A percentile compares a stretch with the other conserved stretches of the same genome.
Conservation (phyloP, 1,284 basidiomycete genomes). For the Kwoniella shivajii region DNA sequence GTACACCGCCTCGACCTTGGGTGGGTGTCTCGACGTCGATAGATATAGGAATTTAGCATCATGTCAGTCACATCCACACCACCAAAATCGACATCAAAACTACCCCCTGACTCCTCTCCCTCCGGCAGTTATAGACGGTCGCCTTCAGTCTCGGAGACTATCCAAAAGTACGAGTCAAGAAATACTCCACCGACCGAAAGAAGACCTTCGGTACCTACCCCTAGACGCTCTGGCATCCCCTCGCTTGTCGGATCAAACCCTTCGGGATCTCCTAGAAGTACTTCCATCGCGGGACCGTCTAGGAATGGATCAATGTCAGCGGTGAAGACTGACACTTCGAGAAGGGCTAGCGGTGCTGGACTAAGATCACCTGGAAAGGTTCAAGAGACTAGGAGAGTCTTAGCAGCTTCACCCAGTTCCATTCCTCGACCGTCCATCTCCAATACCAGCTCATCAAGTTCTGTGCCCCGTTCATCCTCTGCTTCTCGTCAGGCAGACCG, state of each 20-base stretch:
- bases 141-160: conserved; percentile 16
- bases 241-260: conserved; percentile 1
- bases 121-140: conserved; percentile 1
- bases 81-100: not conserved
- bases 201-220: not conserved
- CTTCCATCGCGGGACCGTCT: not conserved
- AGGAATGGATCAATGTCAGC: not conserved
- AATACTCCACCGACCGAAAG: not conserved
- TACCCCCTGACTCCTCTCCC: not conserved
- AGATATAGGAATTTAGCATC: not conserved
- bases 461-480: conserved; percentile 11
- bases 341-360: not conserved
- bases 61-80: not conserved
- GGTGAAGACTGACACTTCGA: not conserved
- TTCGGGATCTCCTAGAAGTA: not conserved
- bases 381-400: not conserved
- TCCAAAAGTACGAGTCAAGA: conserved; percentile 14
- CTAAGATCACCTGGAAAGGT: not conserved
- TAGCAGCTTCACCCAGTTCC: not conserved
- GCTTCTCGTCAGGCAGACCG: too few species aligned
- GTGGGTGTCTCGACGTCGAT: not conserved
- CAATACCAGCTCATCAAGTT: not conserved
- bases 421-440: not conserved
- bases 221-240: not conserved
- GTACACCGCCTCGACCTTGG: not conserved